These are phyloP conservation scores for Lactuca sativa DNA, from an alignment of 129 eudicot species.

Conservation along the genomic window DNA sequence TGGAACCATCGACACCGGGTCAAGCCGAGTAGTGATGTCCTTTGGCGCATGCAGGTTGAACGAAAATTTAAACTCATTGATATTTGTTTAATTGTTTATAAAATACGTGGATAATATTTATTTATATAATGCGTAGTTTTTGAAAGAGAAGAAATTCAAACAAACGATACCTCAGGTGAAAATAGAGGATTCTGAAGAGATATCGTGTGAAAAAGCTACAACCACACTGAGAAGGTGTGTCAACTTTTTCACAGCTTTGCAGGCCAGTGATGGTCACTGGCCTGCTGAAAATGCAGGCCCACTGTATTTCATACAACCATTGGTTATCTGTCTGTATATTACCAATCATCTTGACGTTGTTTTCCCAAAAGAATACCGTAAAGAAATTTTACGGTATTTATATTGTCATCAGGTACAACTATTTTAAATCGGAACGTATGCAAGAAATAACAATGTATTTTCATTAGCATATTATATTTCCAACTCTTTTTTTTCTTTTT, in stretches of 20 bases:
- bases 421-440: not conserved
- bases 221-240: constrained; percentile 58
- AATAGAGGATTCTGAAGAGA: constrained; percentile 65
- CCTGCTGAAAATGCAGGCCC: constrained; percentile 93
- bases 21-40: constrained; percentile 52
- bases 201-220: constrained; percentile 59
- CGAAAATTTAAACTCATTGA: not conserved
- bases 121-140: constrained; percentile 47
- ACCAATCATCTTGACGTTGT: constrained; percentile 58
- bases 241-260: constrained; percentile 67
- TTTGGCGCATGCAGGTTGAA: constrained; percentile 56
- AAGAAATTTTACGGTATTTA: constrained; percentile 60
- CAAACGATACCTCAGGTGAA: constrained; percentile 61
- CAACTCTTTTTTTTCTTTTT: too few species aligned
- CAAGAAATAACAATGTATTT: not conserved
- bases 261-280: constrained; percentile 91
- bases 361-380: constrained; percentile 41
- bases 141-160: constrained; percentile 55
- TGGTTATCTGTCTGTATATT: constrained; percentile 67
- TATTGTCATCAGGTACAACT: constrained; percentile 61
- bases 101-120: too few species aligned
- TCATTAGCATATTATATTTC: not conserved
- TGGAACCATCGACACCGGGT: constrained; percentile 40
- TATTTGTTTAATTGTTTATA: too few species aligned
- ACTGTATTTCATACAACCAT: constrained; percentile 75